phyloP scores from a whole-genome alignment of 768 basidiomycete genomes.

The Leccinum rimulosum region DNA sequence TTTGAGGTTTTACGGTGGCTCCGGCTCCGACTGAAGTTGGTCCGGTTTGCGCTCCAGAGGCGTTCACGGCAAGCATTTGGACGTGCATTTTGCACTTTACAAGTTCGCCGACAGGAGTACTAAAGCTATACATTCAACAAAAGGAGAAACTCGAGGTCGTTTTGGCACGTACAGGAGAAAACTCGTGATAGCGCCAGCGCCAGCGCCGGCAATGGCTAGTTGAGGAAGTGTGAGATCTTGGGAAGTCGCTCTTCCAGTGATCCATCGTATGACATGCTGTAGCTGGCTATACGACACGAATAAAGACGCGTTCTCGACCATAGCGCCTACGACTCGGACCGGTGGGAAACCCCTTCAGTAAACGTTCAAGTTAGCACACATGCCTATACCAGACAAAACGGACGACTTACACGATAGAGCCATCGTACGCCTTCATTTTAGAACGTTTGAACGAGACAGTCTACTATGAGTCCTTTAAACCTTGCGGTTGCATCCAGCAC shows the following conservation, averaged over 20 bases:
- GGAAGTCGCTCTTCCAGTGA: conserved; percentile 33
- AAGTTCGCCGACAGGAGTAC: conserved; percentile 84
- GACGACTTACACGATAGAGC: conserved; percentile 72
- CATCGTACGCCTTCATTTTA: conserved; percentile 78
- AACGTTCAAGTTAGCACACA: neutral
- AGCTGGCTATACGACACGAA: conserved; percentile 84
- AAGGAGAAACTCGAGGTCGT: neutral
- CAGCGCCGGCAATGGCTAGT: conserved; percentile 75
- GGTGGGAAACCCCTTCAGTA: conserved; percentile 76
- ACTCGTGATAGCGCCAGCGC: conserved; percentile 84
- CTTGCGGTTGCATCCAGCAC: conserved; percentile 65
- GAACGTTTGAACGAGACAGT: conserved; percentile 84
- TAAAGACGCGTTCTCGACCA: conserved; percentile 86
- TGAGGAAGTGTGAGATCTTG: conserved; percentile 60
- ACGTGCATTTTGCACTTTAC: conserved; percentile 99
- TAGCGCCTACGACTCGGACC: conserved; percentile 79
- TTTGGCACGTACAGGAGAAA: conserved; percentile 70
- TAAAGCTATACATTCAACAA: conserved; percentile 25
- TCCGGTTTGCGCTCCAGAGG: conserved; percentile 15
- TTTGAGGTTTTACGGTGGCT: conserved; percentile 11
- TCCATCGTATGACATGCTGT: conserved; percentile 56
- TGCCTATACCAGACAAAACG: neutral
- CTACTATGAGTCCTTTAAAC: conserved; percentile 76
- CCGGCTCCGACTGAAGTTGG: conserved; percentile 15
- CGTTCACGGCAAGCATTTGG: conserved; percentile 62